Base-by-base conservation (phyloP, 1,284 basidiomycete species). In the Heimioporus retisporus region DNA sequence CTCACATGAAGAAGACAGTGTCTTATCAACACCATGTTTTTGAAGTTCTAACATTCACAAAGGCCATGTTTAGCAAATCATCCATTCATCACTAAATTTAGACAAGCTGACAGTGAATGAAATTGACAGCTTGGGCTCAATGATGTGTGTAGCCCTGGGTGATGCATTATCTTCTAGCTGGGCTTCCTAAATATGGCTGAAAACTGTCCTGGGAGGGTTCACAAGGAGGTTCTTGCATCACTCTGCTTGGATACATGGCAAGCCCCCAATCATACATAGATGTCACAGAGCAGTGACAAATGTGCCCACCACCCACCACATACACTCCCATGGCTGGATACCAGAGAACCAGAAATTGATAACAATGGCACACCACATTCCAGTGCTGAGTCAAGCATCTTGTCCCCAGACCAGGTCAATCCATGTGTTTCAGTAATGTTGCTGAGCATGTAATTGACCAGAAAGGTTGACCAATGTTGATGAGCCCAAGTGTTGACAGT, bases 341-440 rank as follows among this genome's bases (percentile, higher is more conserved):
- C 75, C 4, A 92, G 91, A 0, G 92, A 93, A 0, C 88, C 92
- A 1, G 90, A 87, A 70, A 95, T 94, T 0, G 91, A 83, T 0
- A 84, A 77, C 40, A 95, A 82, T 0, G 90, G 87, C 64, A 86
- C 84, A 6, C 85, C 86, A 54, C 83, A 84, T 58, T 91, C 90
- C 11, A 80, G 82, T n/a, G 81, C 81, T 23, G 83, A 86, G 42
- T 92, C 88, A 73, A 96, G 94, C 94, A 96, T 96, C 83, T 95
- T 94, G 74, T 96, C 0, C 95, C 94, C 4, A 96, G 79, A 3
- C 90, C 93, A 3, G 94, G 94, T 28, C 94, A 85, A 4, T 84
- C 89, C 6, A 93, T 76, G 15, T 85, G 83, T 68, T 4, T 81
- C 84, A 4, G 91, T 91, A 68, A 86, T 86, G 62, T 90, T 88